Evolutionary conservation across 2,329 filamentous ascomycete species (phyloP), one percentile per base, ranked within the genome.

Genomic region (Pseudogymnoascus sp.): DNA sequence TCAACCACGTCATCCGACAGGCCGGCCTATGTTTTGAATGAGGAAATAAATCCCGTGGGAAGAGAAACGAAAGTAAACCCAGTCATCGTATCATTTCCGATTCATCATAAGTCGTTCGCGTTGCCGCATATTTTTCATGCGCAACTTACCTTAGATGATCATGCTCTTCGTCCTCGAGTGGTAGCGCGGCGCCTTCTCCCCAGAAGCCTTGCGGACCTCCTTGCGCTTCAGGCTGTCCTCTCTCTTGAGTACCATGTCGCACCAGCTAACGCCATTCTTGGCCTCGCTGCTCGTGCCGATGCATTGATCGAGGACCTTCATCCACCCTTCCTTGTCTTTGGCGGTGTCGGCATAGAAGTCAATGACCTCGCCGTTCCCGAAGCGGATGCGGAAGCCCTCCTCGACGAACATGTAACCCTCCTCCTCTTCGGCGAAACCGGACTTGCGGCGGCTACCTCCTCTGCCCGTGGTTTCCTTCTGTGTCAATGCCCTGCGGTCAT

Each of bases 341-440:
- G 87, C 84, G 33, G 86, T 93, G 76, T 97, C 93, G 72, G 93
- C 95, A 73, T 99, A 97, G 75, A 97, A 97, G 79, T 97, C 93
- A 73, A 99, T 99, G 67, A 96, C 87, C 78, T 99, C 95, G 66
- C 95, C 95, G 72, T 99, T 99, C 74, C 91, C 96, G 77, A 99
- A 99, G 64, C 93, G 91, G 74, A 99, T 96, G 42, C 95, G 91
- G 87, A 99, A 99, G 2, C 95, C 95, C 75, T 99, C 95, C 76
- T 99, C 95, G 62, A 99, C 93, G 75, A 99, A 99, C 90, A 97
- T 96, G 80, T 99, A 99, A 44, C 95, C 95, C 74, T 99, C 95
- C 77, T 99, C 95, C 68, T 99, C 95, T 76, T 97, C 95, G 1
- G 93, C 93, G 75, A 99, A 99, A 10, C 91, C 95, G 35, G 93